Evolutionary conservation across 129 eudicot species (phyloP), one percentile per base, ranked within the genome.

Genomic region (Flaveria brownii): DNA sequence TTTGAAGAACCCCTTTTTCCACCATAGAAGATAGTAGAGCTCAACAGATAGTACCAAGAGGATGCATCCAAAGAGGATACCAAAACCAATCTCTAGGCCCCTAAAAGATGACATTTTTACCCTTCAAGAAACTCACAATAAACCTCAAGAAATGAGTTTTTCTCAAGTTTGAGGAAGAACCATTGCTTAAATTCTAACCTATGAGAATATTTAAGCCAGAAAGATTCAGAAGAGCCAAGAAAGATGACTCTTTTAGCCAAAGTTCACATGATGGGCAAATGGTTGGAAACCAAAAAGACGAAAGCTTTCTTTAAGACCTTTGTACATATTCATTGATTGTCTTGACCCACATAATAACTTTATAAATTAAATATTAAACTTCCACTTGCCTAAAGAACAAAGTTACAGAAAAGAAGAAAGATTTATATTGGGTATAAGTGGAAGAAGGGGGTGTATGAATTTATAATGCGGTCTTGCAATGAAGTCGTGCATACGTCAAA

Each of bases 71-170:
- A 94, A 87, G 56, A 94, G 76, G 74, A 94, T 63, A 78, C 98
- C 86, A 67, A 94, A 86, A 64, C 91, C 91, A 80, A 94, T 83
- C 14, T 88, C 93, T 81, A 94, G 87, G 50, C 89, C 91, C 87
- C 97, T 85, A 2, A 87, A 80, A 76, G 89, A 80, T 81, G 90
- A 82, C 98, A 94, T 94, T 41, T 85, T 81, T 77, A 26, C 77
- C 69, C n/a, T 77, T 67, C 68, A 72, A 73, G 74, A 80, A 64
- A 63, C 20, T 72, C 73, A 50, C 78, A 79, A 61, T 42, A 63
- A 78, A 71, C n/a, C 55, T 71, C 39, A 1, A 79, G 22, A 74
- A 45, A 75, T 66, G 70, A 49, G 41, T 1, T 23, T 60, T 55
- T 60, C 16, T 68, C 71, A 67, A 74, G 67, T 56, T 28, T 60